Evolutionary conservation across 495 filamentous ascomycete genomes (phyloP).

Genomic region (Xylaria telfairii): DNA sequence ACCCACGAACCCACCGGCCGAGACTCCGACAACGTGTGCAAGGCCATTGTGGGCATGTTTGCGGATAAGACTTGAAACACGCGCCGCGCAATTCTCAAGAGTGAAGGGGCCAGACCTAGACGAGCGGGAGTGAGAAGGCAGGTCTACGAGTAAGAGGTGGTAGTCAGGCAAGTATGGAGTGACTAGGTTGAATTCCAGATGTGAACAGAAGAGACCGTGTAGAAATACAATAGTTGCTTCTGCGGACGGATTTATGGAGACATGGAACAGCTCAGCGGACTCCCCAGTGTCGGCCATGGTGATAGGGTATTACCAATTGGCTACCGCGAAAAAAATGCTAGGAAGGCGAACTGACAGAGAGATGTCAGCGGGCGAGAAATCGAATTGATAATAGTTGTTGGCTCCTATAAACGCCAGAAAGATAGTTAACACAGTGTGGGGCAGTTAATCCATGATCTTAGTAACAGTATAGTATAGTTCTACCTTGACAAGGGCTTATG

Average conservation of each 20-base stretch:
- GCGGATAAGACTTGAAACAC: constrained; percentile 39
- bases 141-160: constrained; percentile 43
- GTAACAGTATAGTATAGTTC: no score
- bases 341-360: no score
- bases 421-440: no score
- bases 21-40: constrained; percentile 42
- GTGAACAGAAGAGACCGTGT: constrained; percentile 42
- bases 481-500: no score
- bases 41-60: constrained; percentile 36
- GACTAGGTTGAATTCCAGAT: constrained; percentile 41
- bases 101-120: constrained; percentile 31
- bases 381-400: no score
- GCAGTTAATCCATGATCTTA: no score
- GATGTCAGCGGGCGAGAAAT: no score
- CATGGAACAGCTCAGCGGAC: background rate
- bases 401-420: no score
- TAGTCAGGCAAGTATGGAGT: constrained; percentile 39
- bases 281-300: background rate
- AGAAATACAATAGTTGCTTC: constrained; percentile 41
- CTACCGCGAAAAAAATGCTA: no score
- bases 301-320: background rate
- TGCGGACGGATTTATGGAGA: constrained; percentile 27
- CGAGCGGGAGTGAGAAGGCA: constrained; percentile 42
- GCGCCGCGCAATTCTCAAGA: constrained; percentile 34
- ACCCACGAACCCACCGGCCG: constrained; percentile 40